Base-by-base conservation (phyloP, 148 eudicot genomes). In the Simmondsia chinensis region DNA sequence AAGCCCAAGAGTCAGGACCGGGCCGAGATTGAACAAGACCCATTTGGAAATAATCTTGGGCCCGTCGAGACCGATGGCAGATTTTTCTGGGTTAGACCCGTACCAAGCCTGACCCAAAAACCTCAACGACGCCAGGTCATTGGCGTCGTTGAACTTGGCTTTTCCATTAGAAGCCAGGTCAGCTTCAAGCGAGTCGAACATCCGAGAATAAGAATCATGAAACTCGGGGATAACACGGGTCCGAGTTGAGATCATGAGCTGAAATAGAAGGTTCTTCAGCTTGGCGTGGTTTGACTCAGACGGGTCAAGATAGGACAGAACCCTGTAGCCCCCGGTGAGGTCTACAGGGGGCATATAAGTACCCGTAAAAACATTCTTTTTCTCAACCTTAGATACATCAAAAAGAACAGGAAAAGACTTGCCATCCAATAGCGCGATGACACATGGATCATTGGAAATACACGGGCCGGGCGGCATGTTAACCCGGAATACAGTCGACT, bases 391-490 rank as follows among this genome's bases (percentile, higher is more conserved):
- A 0, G 73, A 52, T 6, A 45, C 23, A 64, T 91, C 95, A 31
- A 91, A 91, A 4, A 91, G 79, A 3, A 57, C 51, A 0, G 86
- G 94, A 15, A 85, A 91, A 7, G 75, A 67, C 27, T 74, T 74
- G 0, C 68, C 97, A 58, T 91, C 97, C 16, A 85, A 77, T 12
- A 91, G 52, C 22, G 69, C 95, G 50, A 85, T 64, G 56, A 85
- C 97, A 52, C 75, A 61, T 0, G 97, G 82, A 44, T 74, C 46
- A 16, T 43, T 11, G 1, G 95, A 20, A 5, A 91, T 82, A 19
- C 59, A 54, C 0, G 94, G 88, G 0, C 95, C 97, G 0, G 97
- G 97, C 4, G 97, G 97, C 88, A 91, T 76, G 69, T 91, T 91
- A 52, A 82, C 54, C 0, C 94, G 45, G 46, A 62, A 85, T 9